phyloP scores from a whole-genome alignment of 2,329 filamentous ascomycete genomes.

The Endoconidiophora laricicola region DNA sequence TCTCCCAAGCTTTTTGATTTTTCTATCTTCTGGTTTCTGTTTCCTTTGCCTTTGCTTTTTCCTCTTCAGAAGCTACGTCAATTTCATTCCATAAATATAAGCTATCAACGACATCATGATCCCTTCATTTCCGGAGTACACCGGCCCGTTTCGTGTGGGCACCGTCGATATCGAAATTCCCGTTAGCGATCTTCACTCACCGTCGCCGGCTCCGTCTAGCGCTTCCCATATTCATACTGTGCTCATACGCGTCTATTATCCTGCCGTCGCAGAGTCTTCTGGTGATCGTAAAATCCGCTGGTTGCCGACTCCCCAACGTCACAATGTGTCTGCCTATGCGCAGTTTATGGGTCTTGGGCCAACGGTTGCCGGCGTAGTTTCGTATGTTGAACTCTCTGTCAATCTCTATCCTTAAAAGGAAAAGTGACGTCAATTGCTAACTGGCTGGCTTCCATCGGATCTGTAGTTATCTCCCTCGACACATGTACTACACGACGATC shows the following conservation, averaged over 20 bases:
- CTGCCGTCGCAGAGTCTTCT: constrained; percentile 34
- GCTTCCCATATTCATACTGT: constrained; percentile 50
- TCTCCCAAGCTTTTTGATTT: neutral
- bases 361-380: constrained; percentile 40
- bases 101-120: constrained; percentile 20
- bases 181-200: constrained; percentile 38
- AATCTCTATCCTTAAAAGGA: neutral
- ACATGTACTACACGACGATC: constrained; percentile 57
- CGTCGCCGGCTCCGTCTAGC: constrained; percentile 35
- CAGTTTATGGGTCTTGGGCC: constrained; percentile 54
- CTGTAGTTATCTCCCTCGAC: constrained; percentile 46
- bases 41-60: neutral
- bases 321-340: constrained; percentile 58
- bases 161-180: constrained; percentile 70
- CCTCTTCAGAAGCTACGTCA: no score
- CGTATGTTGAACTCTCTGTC: constrained; percentile 27
- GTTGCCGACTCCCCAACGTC: constrained; percentile 61
- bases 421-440: neutral
- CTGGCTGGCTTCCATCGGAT: neutral
- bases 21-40: neutral
- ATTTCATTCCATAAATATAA: neutral
- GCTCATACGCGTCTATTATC: constrained; percentile 71
- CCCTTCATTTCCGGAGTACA: constrained; percentile 57
- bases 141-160: constrained; percentile 63
- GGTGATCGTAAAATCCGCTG: constrained; percentile 48